Evolutionary conservation across 495 filamentous ascomycete genomes (phyloP).

Genomic region (Penicillium angulare): DNA sequence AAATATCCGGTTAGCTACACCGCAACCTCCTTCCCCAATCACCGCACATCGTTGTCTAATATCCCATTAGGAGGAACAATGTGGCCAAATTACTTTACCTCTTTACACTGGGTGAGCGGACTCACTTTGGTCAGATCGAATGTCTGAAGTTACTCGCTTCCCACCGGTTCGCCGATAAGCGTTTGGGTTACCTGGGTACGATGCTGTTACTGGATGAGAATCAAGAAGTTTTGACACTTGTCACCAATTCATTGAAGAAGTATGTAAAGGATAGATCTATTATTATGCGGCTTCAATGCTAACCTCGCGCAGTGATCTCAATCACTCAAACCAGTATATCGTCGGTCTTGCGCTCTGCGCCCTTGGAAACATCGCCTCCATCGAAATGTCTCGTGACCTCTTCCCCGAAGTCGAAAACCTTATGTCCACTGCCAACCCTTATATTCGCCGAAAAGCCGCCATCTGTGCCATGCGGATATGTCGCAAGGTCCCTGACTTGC

Average conservation of each 20-base stretch:
- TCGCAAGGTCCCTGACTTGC: slow-evolving; percentile 93
- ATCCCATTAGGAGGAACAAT: slow-evolving; percentile 82
- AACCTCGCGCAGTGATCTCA: slow-evolving; percentile 68
- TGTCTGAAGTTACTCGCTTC: slow-evolving; percentile 96
- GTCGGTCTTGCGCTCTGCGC: slow-evolving; percentile 95
- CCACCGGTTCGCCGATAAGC: slow-evolving; percentile 96
- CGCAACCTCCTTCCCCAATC: slow-evolving; percentile 2
- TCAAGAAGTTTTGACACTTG: slow-evolving; percentile 93
- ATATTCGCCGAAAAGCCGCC: slow-evolving; percentile 94
- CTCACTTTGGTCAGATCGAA: slow-evolving; percentile 99
- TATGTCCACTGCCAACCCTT: slow-evolving; percentile 89
- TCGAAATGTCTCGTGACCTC: slow-evolving; percentile 98
- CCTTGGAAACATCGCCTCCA: slow-evolving; percentile 92
- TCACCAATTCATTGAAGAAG: slow-evolving; percentile 98
- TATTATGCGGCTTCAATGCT: slow-evolving; percentile 6
- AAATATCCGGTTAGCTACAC: slow-evolving; percentile 66
- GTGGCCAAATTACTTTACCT: slow-evolving; percentile 97
- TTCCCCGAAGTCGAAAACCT: slow-evolving; percentile 92
- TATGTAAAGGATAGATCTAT: slow-evolving; percentile 35
- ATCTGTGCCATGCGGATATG: slow-evolving; percentile 99
- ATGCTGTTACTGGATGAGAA: slow-evolving; percentile 98
- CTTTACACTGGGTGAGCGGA: slow-evolving; percentile 96
- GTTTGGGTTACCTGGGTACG: slow-evolving; percentile 91
- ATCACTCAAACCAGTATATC: slow-evolving; percentile 97
- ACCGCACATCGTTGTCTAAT: slow-evolving; percentile 24